Evolutionary conservation across 1,139 yeast species (phyloP).

Genomic region (Magnusiomyces ingens): DNA sequence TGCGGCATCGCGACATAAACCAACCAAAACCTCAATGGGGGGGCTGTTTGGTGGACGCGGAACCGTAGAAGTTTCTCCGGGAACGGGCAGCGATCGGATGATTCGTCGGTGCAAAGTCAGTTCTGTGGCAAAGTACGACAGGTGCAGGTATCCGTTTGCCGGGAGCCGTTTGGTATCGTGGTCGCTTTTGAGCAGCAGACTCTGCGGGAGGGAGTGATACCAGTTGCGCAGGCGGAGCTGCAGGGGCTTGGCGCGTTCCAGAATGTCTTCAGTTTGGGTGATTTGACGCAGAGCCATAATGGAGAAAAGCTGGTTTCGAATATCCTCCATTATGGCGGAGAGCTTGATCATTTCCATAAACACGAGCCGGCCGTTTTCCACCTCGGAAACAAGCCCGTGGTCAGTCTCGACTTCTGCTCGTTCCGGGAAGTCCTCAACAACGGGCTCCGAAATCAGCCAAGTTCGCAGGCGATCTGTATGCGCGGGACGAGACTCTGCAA

Average conservation of each 20-base stretch:
- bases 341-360: slow-evolving; percentile 65
- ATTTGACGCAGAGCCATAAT: slow-evolving; percentile 55
- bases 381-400: slow-evolving; percentile 60
- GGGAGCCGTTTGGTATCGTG: slow-evolving; percentile 23
- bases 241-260: slow-evolving; percentile 74
- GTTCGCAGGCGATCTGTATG: slow-evolving; percentile 38
- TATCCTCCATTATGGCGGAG: slow-evolving; percentile 65
- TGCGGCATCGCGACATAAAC: slow-evolving; percentile 80
- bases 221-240: slow-evolving; percentile 73
- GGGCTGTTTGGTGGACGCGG: slow-evolving; percentile 23
- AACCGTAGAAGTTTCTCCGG: slow-evolving; percentile 35
- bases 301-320: slow-evolving; percentile 62
- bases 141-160: slow-evolving; percentile 66
- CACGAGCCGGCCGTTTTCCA: slow-evolving; percentile 62
- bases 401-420: slow-evolving; percentile 43
- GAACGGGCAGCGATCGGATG: slow-evolving; percentile 46
- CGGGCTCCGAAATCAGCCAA: slow-evolving; percentile 27
- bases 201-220: slow-evolving; percentile 68
- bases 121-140: slow-evolving; percentile 84
- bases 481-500: slow-evolving; percentile 73
- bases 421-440: slow-evolving; percentile 31
- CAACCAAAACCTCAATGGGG: slow-evolving; percentile 41
- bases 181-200: slow-evolving; percentile 2
- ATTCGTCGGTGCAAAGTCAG: slow-evolving; percentile 77
- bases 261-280: slow-evolving; percentile 54